A percentile compares a stretch with the other conserved stretches of the same genome.
phyloP scores from a whole-genome alignment of 495 filamentous ascomycete genomes.

The Neurospora discreta region DNA sequence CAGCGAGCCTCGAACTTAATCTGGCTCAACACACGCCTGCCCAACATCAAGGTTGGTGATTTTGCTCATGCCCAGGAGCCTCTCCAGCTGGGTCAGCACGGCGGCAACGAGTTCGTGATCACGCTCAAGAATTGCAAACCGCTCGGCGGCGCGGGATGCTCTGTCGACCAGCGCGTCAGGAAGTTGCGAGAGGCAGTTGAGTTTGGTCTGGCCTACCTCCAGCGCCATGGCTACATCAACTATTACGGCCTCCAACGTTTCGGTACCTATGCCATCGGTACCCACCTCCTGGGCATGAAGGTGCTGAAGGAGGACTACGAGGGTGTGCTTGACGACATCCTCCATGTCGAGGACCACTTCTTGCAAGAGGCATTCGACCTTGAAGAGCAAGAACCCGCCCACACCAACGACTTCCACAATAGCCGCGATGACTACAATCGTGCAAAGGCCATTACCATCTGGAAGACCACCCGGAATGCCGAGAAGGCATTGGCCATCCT shows the following conservation, averaged over 20 bases:
- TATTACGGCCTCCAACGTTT: slow-evolving; percentile 95
- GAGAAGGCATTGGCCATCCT: slow-evolving; percentile 50
- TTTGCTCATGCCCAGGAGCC: slow-evolving; percentile 61
- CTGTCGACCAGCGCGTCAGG: slow-evolving; percentile 26
- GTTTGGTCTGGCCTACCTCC: slow-evolving; percentile 42
- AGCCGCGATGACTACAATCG: slow-evolving; percentile 60
- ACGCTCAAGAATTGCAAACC: slow-evolving; percentile 76
- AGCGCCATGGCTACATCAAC: slow-evolving; percentile 74
- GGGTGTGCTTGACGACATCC: slow-evolving; percentile 61
- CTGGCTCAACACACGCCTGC: slow-evolving; percentile 49
- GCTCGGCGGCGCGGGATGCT: slow-evolving; percentile 32
- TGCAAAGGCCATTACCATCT: slow-evolving; percentile 62
- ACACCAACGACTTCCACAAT: slow-evolving; percentile 1
- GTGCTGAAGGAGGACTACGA: slow-evolving; percentile 73
- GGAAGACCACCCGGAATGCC: slow-evolving; percentile 45
- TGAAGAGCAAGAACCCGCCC: neutral
- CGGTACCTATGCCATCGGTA: slow-evolving; percentile 70
- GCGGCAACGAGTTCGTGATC: slow-evolving; percentile 85
- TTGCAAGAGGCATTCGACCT: slow-evolving; percentile 14
- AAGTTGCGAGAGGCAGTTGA: slow-evolving; percentile 26
- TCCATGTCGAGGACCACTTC: slow-evolving; percentile 39
- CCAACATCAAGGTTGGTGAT: slow-evolving; percentile 56
- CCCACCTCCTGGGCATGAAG: slow-evolving; percentile 69
- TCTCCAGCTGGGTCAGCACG: slow-evolving; percentile 70
- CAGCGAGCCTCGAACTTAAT: slow-evolving; percentile 53